Evolutionary conservation across 1,284 basidiomycete genomes (phyloP).

Genomic region (Rhodotorula sp.): DNA sequence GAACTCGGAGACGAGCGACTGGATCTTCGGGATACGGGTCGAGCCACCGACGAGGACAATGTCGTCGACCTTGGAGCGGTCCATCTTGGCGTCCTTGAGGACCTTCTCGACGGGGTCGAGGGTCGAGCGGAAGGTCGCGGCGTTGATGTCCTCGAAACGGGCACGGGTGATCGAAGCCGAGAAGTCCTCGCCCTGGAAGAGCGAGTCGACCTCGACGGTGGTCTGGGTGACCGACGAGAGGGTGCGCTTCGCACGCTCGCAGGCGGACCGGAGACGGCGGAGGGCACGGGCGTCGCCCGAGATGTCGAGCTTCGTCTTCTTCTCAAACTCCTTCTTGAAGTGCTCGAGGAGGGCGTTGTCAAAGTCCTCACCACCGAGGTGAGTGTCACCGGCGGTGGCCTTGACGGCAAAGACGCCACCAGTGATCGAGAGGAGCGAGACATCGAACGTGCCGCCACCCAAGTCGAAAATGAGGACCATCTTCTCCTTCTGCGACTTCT

Average conservation of each 20-base stretch:
- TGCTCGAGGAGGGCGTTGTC: slow-evolving; percentile 96
- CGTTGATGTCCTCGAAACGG: slow-evolving; percentile 99
- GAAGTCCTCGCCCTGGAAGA: slow-evolving; percentile 82
- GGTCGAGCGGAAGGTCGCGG: slow-evolving; percentile 88
- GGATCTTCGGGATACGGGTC: slow-evolving; percentile 99
- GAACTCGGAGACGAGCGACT: slow-evolving; percentile 95
- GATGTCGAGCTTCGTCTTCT: slow-evolving; percentile 78
- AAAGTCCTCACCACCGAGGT: slow-evolving; percentile 85
- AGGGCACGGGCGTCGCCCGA: slow-evolving; percentile 93
- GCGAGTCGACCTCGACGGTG: slow-evolving; percentile 97
- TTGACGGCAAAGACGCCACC: slow-evolving; percentile 66
- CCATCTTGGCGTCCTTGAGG: slow-evolving; percentile 97
- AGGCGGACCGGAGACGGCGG: slow-evolving; percentile 89
- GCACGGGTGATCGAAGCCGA: slow-evolving; percentile 96
- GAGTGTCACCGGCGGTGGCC: slow-evolving; percentile 60
- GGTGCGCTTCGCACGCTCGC: slow-evolving; percentile 98
- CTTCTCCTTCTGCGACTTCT: slow-evolving; percentile 83
- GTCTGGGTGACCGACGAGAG: slow-evolving; percentile 97
- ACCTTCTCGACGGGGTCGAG: slow-evolving; percentile 98
- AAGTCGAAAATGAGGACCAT: slow-evolving; percentile 99
- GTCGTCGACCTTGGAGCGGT: slow-evolving; percentile 88
- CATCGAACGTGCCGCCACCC: slow-evolving; percentile 81
- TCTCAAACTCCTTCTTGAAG: slow-evolving; percentile 68
- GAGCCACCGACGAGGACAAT: slow-evolving; percentile 98
- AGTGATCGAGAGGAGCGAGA: slow-evolving; percentile 62